Base-by-base conservation (phyloP, 192 early-diverging fungal genomes). In the Spizellomyces punctatus region DNA sequence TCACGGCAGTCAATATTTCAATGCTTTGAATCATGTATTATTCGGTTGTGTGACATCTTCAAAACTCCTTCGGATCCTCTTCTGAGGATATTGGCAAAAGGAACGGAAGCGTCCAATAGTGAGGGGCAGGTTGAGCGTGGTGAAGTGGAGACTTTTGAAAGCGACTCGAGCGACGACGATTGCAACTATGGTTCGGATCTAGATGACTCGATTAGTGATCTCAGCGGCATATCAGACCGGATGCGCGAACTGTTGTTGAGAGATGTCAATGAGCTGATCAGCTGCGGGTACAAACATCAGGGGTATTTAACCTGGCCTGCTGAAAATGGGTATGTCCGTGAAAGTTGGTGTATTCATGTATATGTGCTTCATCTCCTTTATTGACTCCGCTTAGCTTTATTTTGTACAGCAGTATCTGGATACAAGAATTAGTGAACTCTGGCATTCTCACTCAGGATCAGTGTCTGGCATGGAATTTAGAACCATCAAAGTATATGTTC, bases 381-480 rank as follows among this genome's bases (percentile, higher is more conserved):
- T 36, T 36, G 27, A 36, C 27, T 36, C 27, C 3, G 27, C 27
- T 36, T 36, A 36, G 27, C 1, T 74, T 74, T 50, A 66, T 74
- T 2, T 58, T 74, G 1, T 65, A 65, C 42, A 58, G 42, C 8
- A 36, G 48, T 10, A 60, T 67, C 8, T 46, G 19, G 10, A 27
- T 74, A 10, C 57, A 41, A 12, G n/a, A 19, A 12, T 45, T 74
- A 12, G 16, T 74, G 10, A 46, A 41, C 49, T 6, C 17, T 46
- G 63, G 47, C 16, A 22, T 76, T 10, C 64, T 76, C 42, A 61
- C 44, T 14, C 14, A 8, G 19, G 70, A 73, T 47, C 69, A 71
- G 42, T 76, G 75, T 50, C 69, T 17, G 27, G 75, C 75, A 4
- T 73, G 62, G 61, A 47, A 59, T 46, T 58, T 76, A 5, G 63